Conservation (phyloP, 192 early-diverging fungal genomes). For the Entrophospora sp. region DNA sequence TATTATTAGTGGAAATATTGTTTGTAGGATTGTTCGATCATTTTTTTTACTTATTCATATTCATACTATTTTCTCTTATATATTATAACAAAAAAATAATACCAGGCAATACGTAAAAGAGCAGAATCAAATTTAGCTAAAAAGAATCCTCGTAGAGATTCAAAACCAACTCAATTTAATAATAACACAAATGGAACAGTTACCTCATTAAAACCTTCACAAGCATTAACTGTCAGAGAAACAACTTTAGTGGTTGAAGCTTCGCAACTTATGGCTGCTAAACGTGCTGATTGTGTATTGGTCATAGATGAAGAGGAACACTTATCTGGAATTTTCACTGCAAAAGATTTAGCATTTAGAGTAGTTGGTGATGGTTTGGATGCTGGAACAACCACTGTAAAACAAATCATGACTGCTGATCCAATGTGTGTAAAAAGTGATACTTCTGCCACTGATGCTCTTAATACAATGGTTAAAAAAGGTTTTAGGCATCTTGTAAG, state of each 20-base stretch:
- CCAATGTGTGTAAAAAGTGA: slow-evolving; percentile 87
- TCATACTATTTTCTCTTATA: too few species aligned
- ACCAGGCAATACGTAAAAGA: slow-evolving; percentile 56
- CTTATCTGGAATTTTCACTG: slow-evolving; percentile 89
- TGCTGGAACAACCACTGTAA: slow-evolving; percentile 58
- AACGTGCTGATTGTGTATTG: slow-evolving; percentile 88
- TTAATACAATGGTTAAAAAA: slow-evolving; percentile 71
- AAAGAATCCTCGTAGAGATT: slow-evolving; percentile 24
- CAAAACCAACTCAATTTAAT: slow-evolving; percentile 27
- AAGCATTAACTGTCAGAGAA: slow-evolving; percentile 78
- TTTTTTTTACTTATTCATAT: neutral
- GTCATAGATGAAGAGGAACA: slow-evolving; percentile 86
- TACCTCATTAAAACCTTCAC: slow-evolving; percentile 70
- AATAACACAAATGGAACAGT: slow-evolving; percentile 80
- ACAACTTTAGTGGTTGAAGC: slow-evolving; percentile 68
- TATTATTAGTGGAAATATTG: neutral
- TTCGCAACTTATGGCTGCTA: slow-evolving; percentile 91
- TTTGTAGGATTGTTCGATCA: neutral
- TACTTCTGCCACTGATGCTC: slow-evolving; percentile 66
- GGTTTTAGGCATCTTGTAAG: slow-evolving; percentile 73
- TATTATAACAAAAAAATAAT: neutral
- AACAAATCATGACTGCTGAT: slow-evolving; percentile 83
- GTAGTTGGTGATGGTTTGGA: slow-evolving; percentile 69
- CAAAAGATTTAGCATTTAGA: too few species aligned
- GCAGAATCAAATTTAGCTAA: slow-evolving; percentile 60